These are phyloP conservation scores for Colletotrichum sp. DNA, from an alignment of 2,329 filamentous ascomycete genomes.

Conservation along the genomic window DNA sequence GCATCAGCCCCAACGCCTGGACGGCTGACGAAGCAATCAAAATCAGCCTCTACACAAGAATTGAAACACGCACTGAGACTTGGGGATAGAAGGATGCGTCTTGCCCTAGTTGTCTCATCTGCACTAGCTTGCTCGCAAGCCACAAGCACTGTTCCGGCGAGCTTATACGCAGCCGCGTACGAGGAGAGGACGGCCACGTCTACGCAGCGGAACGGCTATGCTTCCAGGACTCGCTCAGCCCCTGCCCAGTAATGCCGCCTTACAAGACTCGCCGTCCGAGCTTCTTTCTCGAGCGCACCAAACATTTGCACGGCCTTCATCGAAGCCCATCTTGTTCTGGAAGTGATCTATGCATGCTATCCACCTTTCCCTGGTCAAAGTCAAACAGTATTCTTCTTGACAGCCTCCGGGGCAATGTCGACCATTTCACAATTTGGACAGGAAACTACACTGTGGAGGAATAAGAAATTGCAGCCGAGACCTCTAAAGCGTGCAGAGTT, in stretches of 20 bases:
- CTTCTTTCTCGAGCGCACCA: neutral
- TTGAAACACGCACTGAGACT: conserved; percentile 1
- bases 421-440: neutral
- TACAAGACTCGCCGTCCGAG: neutral
- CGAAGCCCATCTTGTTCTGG: neutral
- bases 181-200: neutral
- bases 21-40: neutral
- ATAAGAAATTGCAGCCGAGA: neutral
- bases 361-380: neutral
- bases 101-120: neutral
- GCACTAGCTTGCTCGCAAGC: neutral
- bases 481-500: neutral
- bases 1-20: neutral
- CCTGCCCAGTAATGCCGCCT: neutral
- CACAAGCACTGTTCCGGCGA: neutral
- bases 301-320: neutral
- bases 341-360: neutral
- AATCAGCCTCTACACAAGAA: neutral
- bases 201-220: neutral
- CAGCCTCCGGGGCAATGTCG: neutral
- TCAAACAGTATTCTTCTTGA: neutral
- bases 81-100: neutral
- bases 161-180: neutral
- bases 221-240: neutral
- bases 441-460: neutral